Conservation (phyloP, 495 filamentous ascomycete species). For the Tuber melanosporum region DNA sequence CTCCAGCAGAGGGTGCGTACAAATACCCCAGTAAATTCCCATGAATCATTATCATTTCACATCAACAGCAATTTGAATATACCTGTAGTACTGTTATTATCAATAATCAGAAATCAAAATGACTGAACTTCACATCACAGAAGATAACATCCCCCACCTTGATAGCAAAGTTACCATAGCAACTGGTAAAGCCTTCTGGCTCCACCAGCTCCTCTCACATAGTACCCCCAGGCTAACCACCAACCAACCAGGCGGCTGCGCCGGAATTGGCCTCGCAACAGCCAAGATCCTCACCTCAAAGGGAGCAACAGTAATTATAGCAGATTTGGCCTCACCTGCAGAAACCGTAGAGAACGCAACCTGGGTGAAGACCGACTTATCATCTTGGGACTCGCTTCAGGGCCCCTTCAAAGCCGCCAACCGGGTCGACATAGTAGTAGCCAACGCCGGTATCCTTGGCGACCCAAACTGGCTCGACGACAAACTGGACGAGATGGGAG, state of each 20-base stretch:
- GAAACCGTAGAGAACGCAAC: constrained; percentile 4
- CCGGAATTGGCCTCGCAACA: constrained; percentile 32
- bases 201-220: not conserved
- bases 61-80: not conserved
- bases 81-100: not conserved
- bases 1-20: not conserved
- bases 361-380: constrained; percentile 25
- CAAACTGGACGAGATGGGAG: constrained; percentile 15
- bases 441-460: constrained; percentile 41
- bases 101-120: not conserved
- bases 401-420: constrained; percentile 24
- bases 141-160: not conserved
- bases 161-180: constrained; percentile 8
- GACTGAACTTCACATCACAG: constrained; percentile 7
- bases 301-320: constrained; percentile 32
- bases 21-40: not conserved
- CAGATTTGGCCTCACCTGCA: constrained; percentile 30
- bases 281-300: constrained; percentile 28
- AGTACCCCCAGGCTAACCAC: not conserved
- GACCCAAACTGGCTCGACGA: constrained; percentile 39
- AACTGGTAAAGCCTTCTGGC: not conserved
- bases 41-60: not conserved
- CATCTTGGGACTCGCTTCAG: constrained; percentile 33
- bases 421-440: constrained; percentile 38
- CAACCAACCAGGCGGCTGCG: constrained; percentile 5